Evolutionary conservation across 345 rosid species (phyloP).

Genomic region (Hibiscus mutabilis): DNA sequence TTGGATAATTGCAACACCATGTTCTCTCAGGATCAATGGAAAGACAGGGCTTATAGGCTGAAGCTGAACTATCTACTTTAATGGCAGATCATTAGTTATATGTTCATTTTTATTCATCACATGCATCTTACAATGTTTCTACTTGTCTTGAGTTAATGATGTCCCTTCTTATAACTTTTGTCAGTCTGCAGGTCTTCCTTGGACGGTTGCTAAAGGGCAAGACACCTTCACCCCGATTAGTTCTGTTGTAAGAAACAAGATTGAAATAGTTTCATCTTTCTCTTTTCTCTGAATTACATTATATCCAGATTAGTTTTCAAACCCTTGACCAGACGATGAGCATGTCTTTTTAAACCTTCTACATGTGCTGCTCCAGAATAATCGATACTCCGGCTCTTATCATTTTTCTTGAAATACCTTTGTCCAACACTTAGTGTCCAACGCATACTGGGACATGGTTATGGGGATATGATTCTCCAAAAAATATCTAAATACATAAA

Average conservation of each 20-base stretch:
- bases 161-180: slow-evolving; percentile 3
- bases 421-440: background rate
- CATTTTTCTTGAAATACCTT: background rate
- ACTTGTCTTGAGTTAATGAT: background rate
- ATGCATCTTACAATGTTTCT: background rate
- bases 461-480: background rate
- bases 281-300: background rate
- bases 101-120: background rate
- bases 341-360: background rate
- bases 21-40: background rate
- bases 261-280: slow-evolving; percentile 1
- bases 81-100: background rate
- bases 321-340: background rate
- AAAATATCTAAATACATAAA: background rate
- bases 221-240: slow-evolving; percentile 94
- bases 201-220: slow-evolving; percentile 89
- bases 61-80: background rate
- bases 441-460: background rate
- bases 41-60: background rate
- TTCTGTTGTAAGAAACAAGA: slow-evolving; percentile 55
- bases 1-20: background rate
- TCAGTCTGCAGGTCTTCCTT: slow-evolving; percentile 92
- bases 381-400: background rate
- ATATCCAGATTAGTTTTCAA: background rate
- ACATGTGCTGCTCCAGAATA: background rate